Evolutionary conservation across 2,329 filamentous ascomycete species (phyloP).

Genomic region (Trichoderma aggressivum): DNA sequence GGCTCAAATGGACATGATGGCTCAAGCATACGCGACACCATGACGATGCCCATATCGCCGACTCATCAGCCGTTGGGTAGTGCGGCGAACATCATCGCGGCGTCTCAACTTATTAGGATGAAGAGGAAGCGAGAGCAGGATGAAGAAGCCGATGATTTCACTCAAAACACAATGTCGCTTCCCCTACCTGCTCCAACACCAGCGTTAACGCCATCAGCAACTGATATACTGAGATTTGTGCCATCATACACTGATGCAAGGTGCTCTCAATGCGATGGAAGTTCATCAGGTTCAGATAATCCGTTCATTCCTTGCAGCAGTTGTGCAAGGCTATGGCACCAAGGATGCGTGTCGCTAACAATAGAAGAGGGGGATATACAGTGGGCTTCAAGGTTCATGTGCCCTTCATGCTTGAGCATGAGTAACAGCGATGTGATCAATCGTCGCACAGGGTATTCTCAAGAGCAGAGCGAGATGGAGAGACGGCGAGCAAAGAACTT

Average conservation of each 20-base stretch:
- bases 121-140: slow-evolving; percentile 32
- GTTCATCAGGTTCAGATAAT: not conserved
- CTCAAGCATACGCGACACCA: slow-evolving; percentile 6
- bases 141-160: slow-evolving; percentile 29
- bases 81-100: not conserved
- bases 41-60: slow-evolving; percentile 14
- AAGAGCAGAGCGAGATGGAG: slow-evolving; percentile 29
- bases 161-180: slow-evolving; percentile 32
- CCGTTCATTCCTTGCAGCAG: slow-evolving; percentile 22
- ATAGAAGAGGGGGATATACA: slow-evolving; percentile 7
- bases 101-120: slow-evolving; percentile 4
- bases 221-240: not conserved
- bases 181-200: slow-evolving; percentile 19
- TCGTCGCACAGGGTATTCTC: not conserved
- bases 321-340: slow-evolving; percentile 29
- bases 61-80: not conserved
- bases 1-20: not conserved
- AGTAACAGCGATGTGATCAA: not conserved
- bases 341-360: slow-evolving; percentile 23
- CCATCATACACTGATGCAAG: not conserved
- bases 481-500: slow-evolving; percentile 32
- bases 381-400: slow-evolving; percentile 19
- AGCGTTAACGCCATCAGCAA: not conserved
- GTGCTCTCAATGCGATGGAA: slow-evolving; percentile 23
- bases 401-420: slow-evolving; percentile 22